Evolutionary conservation across 768 basidiomycete genomes (phyloP), one percentile per base, ranked within the genome.

Genomic region (Kockovaella imperatae): DNA sequence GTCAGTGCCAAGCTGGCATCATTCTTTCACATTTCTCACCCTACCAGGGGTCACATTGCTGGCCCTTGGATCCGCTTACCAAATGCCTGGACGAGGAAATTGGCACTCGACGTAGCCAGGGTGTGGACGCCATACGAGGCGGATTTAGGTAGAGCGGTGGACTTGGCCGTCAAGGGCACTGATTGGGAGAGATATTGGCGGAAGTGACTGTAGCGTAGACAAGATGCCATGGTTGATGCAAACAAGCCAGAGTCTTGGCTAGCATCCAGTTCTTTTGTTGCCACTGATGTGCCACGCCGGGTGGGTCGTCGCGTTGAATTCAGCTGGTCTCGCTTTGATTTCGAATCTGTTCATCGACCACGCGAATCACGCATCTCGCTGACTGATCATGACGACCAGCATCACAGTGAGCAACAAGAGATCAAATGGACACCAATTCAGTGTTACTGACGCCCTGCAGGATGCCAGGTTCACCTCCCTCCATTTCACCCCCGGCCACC

Each of bases 21-120:
- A 17, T 95, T 81, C 72, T 96, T 95, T 73, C 76, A 75, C 60
- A 76, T 91, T 36, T 74, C 71, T 8, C 89, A 95, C 67, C 76
- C 86, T n/a, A 73, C 74, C 24, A 83, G 82, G 40, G 90, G 89
- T 7, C 73, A 75, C 46, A 62, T 90, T 26, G 72, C 74, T 14
- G 93, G 91, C 0, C 91, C 91, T 20, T 96, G 82, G 72, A 69
- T 74, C 44, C 84, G 79, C 64, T 72, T 95, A 10, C 17, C 48
- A n/a, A 77, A 79, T 13, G 29, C 49, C 30, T 62, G 67, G 18
- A 53, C 81, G 35, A 77, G 80, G 47, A 72, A 75, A 26, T 75
- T 88, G 18, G 81, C 77, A 15, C 63, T 93, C 54, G 82, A 88
- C 60, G 72, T 85, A 31, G 82, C 60, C 2, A 46, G 18, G 26